Percentiles rank a stretch among this genome's conserved stretches.
phyloP scores from a whole-genome alignment of 2,329 filamentous ascomycete genomes.

The Sporothrix mexicana region DNA sequence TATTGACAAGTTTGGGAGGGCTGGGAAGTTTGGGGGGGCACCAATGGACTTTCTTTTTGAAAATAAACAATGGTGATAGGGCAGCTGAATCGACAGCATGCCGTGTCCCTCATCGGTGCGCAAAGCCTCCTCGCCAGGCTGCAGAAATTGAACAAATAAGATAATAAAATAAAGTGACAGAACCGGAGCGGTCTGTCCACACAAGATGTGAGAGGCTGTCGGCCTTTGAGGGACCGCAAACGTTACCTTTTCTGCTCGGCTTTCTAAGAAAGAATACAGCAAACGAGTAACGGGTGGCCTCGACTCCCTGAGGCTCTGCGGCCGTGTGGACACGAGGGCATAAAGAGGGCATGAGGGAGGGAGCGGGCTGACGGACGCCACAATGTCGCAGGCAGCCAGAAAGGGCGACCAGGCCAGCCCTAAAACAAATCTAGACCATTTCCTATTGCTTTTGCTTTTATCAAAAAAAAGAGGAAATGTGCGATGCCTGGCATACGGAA shows the following conservation, averaged over 20 bases:
- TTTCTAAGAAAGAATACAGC: neutral
- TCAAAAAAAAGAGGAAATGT: neutral
- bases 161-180: no score
- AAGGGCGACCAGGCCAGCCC: constrained; percentile 8
- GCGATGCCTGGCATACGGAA: neutral
- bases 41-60: neutral
- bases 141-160: neutral
- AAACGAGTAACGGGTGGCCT: neutral
- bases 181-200: neutral
- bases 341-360: neutral
- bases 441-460: neutral
- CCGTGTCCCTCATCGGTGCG: neutral
- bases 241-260: neutral
- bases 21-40: constrained; percentile 3
- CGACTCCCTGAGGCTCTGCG: neutral
- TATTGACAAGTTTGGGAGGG: constrained; percentile 16
- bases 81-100: constrained; percentile 13
- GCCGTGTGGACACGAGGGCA: neutral
- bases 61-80: neutral
- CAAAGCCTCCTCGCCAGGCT: neutral
- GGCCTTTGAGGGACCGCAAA: neutral
- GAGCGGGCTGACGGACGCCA: constrained; percentile 19
- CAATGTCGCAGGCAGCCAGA: constrained; percentile 23
- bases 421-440: constrained; percentile 2
- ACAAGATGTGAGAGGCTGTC: neutral